These are phyloP conservation scores for Solanum hybrid DNA, from an alignment of 305 asterid genomes.

Conservation along the genomic window DNA sequence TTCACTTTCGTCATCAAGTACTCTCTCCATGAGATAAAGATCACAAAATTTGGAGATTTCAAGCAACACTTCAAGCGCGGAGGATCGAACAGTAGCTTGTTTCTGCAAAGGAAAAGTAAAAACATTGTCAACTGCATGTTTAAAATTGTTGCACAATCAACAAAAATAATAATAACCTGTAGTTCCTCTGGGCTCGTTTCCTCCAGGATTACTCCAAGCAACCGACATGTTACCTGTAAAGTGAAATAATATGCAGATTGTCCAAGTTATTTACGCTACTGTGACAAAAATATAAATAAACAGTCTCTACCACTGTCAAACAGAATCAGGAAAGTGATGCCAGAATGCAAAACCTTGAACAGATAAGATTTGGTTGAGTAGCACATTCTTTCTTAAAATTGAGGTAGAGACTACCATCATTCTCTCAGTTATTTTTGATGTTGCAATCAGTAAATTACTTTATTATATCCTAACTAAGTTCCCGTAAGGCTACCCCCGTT, in stretches of 20 bases:
- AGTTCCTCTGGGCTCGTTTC: conserved; percentile 15
- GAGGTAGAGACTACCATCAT: neutral
- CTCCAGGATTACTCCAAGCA: conserved; percentile 14
- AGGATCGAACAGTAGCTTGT: conserved; percentile 74
- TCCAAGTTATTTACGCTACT: neutral
- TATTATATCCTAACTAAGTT: neutral
- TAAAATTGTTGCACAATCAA: neutral
- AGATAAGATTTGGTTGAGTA: neutral
- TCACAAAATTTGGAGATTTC: conserved; percentile 82
- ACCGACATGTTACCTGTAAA: conserved; percentile 12
- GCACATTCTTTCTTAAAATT: neutral
- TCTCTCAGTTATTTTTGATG: neutral
- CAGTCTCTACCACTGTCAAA: neutral
- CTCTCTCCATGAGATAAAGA: conserved; percentile 92
- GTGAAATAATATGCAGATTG: neutral
- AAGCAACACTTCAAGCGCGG: conserved; percentile 71
- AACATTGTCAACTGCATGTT: neutral
- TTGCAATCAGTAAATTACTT: neutral
- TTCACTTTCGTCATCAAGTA: conserved; percentile 81
- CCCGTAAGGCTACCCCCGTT: neutral
- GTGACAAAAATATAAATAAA: neutral
- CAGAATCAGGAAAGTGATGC: neutral
- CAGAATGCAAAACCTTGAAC: neutral
- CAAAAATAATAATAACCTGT: conserved; percentile 4
- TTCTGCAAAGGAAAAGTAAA: conserved; percentile 29